phyloP scores from a whole-genome alignment of 2,329 filamentous ascomycete genomes.

The Raffaelea arxii region DNA sequence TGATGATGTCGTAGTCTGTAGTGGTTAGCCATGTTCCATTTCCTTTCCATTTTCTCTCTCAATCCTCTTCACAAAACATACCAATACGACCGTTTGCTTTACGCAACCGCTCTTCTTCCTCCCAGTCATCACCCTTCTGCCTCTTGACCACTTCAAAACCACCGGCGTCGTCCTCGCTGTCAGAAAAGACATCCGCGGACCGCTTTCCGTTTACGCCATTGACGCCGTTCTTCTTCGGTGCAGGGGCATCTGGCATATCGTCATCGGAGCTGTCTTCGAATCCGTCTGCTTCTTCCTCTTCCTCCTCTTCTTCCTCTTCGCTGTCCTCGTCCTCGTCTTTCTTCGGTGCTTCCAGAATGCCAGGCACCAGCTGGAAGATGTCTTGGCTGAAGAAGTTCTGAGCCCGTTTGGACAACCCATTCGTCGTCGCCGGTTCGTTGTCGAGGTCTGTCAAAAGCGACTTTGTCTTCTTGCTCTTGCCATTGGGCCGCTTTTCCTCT shows the following conservation, averaged over 20 bases:
- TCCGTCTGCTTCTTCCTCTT: background rate
- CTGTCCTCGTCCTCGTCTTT: slow-evolving; percentile 5
- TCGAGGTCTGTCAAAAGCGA: slow-evolving; percentile 55
- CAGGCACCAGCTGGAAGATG: slow-evolving; percentile 78
- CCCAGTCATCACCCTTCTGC: slow-evolving; percentile 43
- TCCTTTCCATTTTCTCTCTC: too few species aligned
- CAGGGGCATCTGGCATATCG: background rate
- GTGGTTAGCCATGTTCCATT: too few species aligned
- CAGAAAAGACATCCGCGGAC: slow-evolving; percentile 15
- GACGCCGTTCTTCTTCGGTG: background rate
- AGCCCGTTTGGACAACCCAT: slow-evolving; percentile 72
- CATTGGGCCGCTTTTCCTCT: too few species aligned
- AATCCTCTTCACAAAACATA: slow-evolving; percentile 26
- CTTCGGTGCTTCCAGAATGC: slow-evolving; percentile 45
- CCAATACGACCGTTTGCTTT: slow-evolving; percentile 53
- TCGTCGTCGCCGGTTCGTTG: slow-evolving; percentile 34
- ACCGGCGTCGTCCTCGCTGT: slow-evolving; percentile 20
- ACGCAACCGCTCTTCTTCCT: slow-evolving; percentile 51
- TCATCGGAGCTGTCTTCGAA: background rate
- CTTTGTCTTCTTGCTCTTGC: slow-evolving; percentile 17
- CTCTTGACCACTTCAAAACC: slow-evolving; percentile 53
- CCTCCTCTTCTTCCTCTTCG: background rate
- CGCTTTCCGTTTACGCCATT: background rate
- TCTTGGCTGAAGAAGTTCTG: slow-evolving; percentile 89
- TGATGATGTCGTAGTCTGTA: slow-evolving; percentile 89